Percentiles rank a stretch among this genome's conserved stretches.
These are phyloP conservation scores for Phytophthora tubulina DNA, from an alignment of 352 stramenopile species.

Conservation along the genomic window DNA sequence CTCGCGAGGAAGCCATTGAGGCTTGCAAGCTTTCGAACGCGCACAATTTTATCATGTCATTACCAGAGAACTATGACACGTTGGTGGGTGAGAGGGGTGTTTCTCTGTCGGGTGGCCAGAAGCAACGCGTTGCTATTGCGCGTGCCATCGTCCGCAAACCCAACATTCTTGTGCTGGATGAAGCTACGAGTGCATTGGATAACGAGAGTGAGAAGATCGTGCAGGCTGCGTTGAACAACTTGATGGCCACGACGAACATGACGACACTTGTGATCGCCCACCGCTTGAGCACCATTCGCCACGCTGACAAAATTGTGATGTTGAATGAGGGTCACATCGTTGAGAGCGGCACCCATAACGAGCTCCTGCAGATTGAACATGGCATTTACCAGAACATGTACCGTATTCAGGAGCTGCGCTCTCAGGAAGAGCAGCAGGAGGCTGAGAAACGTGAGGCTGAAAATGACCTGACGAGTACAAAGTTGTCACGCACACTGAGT, in stretches of 20 bases:
- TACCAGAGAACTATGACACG: constrained; percentile 91
- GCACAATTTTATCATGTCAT: constrained; percentile 74
- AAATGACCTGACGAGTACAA: background rate
- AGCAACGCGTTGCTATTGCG: constrained; percentile 66
- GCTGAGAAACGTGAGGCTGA: constrained; percentile 1
- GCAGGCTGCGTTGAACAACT: constrained; percentile 33
- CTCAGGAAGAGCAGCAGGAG: constrained; percentile 22
- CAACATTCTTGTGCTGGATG: constrained; percentile 66
- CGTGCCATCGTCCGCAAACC: constrained; percentile 58
- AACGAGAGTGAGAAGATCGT: constrained; percentile 48
- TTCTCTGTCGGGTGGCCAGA: constrained; percentile 79
- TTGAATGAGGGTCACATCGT: constrained; percentile 53
- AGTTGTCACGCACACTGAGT: constrained; percentile 27
- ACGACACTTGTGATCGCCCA: constrained; percentile 60
- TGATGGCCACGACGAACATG: constrained; percentile 34
- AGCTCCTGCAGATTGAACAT: constrained; percentile 42
- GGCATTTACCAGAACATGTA: constrained; percentile 38
- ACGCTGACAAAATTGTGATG: constrained; percentile 61
- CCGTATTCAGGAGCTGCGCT: constrained; percentile 37
- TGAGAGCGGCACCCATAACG: constrained; percentile 51
- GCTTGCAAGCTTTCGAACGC: constrained; percentile 53
- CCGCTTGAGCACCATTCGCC: constrained; percentile 57
- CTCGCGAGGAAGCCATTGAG: constrained; percentile 78
- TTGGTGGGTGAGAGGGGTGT: constrained; percentile 64
- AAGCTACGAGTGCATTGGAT: constrained; percentile 67